A percentile compares a stretch with the other conserved stretches of the same genome.
Conservation (phyloP, 192 early-diverging fungal genomes). For the Coemansia sp. region DNA sequence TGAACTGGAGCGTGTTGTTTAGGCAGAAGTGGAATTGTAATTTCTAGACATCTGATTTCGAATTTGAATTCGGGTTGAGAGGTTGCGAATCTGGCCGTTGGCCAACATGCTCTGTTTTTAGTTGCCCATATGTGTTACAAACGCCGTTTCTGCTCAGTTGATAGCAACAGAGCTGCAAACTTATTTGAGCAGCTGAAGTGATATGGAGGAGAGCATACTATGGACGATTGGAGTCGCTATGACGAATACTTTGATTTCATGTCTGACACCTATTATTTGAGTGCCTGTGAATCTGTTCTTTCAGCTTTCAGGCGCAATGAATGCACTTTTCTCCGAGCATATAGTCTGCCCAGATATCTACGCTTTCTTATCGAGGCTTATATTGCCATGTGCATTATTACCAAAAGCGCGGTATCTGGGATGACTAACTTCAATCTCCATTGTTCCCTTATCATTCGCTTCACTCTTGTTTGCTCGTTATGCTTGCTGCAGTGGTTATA, state of each 20-base stretch:
- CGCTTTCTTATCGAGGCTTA: neutral
- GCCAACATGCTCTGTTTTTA: too few relatives aligned
- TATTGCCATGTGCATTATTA: neutral
- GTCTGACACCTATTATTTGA: slow-evolving; percentile 63
- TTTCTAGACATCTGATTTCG: neutral
- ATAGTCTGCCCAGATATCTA: neutral
- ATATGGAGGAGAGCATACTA: too few relatives aligned
- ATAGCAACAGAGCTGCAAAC: too few relatives aligned
- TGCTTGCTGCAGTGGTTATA: neutral
- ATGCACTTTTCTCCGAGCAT: slow-evolving; percentile 35
- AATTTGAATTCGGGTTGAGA: neutral
- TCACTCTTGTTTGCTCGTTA: neutral
- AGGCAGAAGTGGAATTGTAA: neutral
- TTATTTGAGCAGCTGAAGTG: too few relatives aligned
- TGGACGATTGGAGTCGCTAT: slow-evolving; percentile 11
- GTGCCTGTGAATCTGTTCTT: slow-evolving; percentile 14
- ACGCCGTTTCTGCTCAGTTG: too few relatives aligned
- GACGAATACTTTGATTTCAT: slow-evolving; percentile 45
- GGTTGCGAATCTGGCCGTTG: too few relatives aligned
- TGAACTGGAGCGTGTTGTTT: slow-evolving; percentile 4
- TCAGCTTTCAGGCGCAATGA: slow-evolving; percentile 21
- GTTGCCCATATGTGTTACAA: too few relatives aligned
- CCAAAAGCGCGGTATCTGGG: neutral
- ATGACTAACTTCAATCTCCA: too few relatives aligned
- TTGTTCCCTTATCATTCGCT: neutral